These are phyloP conservation scores for Plasmodium gallinaceum DNA, from an alignment of 169 alveolate species.

Conservation along the genomic window DNA sequence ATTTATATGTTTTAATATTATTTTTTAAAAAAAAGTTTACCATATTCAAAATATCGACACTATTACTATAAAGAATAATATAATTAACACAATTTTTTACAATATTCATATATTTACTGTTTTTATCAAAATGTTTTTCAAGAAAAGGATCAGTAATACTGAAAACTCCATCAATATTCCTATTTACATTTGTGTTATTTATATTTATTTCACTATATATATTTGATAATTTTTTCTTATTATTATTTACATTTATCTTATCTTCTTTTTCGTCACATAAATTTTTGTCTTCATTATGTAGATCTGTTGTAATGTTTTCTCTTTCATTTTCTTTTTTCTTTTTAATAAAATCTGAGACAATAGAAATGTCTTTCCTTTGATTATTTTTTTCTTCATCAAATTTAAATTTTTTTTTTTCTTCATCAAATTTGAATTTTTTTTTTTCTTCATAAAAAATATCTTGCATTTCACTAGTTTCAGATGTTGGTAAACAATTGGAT, in stretches of 20 bases:
- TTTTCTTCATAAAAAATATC: background rate
- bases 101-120: conserved; percentile 54
- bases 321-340: background rate
- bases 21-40: conserved; percentile 41
- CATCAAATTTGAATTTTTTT: conserved; percentile 1
- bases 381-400: background rate
- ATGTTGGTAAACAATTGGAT: conserved; percentile 26
- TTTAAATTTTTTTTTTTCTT: conserved; percentile 11
- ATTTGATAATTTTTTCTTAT: background rate
- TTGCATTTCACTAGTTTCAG: conserved; percentile 28
- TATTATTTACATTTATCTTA: background rate
- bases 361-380: background rate
- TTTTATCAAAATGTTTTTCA: conserved; percentile 43
- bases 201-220: conserved; percentile 1
- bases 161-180: conserved; percentile 44
- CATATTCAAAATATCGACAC: conserved; percentile 33
- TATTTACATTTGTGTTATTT: background rate
- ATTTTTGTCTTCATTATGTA: background rate
- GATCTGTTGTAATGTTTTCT: background rate
- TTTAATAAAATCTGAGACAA: background rate
- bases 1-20: conserved; percentile 20
- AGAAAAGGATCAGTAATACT: conserved; percentile 68
- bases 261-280: background rate
- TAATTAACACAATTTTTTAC: conserved; percentile 56
- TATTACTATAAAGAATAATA: conserved; percentile 56